Conservation (phyloP, 2,329 filamentous ascomycete genomes). For the Neonectria magnoliae region DNA sequence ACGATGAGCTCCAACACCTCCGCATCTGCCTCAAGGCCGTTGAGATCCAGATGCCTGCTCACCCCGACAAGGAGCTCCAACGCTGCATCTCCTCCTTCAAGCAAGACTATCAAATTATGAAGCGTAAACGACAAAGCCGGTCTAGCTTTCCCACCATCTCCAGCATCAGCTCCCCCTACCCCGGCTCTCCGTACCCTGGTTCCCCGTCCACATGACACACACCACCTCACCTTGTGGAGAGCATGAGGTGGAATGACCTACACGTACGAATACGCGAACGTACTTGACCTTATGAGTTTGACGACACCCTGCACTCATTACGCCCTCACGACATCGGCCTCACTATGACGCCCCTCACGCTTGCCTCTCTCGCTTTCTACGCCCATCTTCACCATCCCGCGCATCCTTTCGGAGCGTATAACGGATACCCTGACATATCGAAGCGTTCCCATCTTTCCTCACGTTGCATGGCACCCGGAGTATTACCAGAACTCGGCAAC, state of each 20-base stretch:
- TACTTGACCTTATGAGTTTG: slow-evolving; percentile 31
- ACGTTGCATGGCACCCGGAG: slow-evolving; percentile 31
- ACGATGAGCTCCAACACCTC: slow-evolving; percentile 69
- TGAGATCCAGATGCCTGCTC: slow-evolving; percentile 65
- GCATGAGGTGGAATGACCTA: slow-evolving; percentile 18
- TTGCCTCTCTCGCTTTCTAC: slow-evolving; percentile 24
- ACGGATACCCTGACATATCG: slow-evolving; percentile 36
- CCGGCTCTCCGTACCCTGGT: slow-evolving; percentile 35
- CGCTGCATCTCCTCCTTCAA: slow-evolving; percentile 71
- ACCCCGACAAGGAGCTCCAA: slow-evolving; percentile 65
- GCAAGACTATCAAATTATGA: slow-evolving; percentile 63
- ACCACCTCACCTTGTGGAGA: slow-evolving; percentile 1
- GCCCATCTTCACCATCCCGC: slow-evolving; percentile 15
- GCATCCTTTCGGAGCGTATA: slow-evolving; percentile 20
- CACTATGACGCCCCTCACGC: slow-evolving; percentile 27
- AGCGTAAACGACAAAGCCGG: slow-evolving; percentile 55
- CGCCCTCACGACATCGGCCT: slow-evolving; percentile 10
- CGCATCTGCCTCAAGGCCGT: slow-evolving; percentile 71
- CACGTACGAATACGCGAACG: slow-evolving; percentile 21
- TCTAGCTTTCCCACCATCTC: slow-evolving; percentile 43
- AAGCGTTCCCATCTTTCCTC: slow-evolving; percentile 30
- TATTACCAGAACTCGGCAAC: slow-evolving; percentile 15
- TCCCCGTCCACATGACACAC: slow-evolving; percentile 29
- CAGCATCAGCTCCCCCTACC: slow-evolving; percentile 41
- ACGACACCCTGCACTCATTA: slow-evolving; percentile 33